phyloP scores from a whole-genome alignment of 768 basidiomycete genomes.

The Russula virescens region DNA sequence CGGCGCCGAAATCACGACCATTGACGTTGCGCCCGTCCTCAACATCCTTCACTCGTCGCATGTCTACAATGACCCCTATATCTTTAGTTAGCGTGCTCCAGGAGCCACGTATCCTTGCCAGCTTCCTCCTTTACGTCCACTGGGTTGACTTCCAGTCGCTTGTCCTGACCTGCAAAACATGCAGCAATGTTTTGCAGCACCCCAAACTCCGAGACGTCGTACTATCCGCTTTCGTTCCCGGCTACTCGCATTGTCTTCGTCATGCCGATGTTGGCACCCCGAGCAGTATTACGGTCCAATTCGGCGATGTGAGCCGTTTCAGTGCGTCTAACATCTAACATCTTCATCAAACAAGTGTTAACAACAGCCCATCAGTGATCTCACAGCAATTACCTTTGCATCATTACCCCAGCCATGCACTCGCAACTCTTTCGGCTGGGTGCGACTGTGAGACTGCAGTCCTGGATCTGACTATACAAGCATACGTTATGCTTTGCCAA shows the following conservation, averaged over 20 bases:
- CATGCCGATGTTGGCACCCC: constrained; percentile 37
- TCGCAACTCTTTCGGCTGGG: constrained; percentile 43
- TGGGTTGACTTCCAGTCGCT: constrained; percentile 42
- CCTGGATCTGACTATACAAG: constrained; percentile 33
- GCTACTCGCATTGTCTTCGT: constrained; percentile 43
- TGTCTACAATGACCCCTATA: constrained; percentile 12
- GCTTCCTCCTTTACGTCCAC: constrained; percentile 30
- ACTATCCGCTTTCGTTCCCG: constrained; percentile 50
- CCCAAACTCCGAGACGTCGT: constrained; percentile 36
- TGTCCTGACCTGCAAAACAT: constrained; percentile 32
- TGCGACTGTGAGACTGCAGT: constrained; percentile 29
- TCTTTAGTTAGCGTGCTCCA: constrained; percentile 30
- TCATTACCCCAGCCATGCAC: constrained; percentile 63
- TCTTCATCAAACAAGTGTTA: neutral
- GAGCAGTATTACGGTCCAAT: constrained; percentile 45
- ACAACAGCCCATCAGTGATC: constrained; percentile 40
- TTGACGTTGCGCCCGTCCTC: neutral
- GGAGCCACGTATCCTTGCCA: constrained; percentile 33
- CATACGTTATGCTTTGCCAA: constrained; percentile 45
- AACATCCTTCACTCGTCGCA: neutral
- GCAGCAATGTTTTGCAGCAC: constrained; percentile 32
- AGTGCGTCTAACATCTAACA: constrained; percentile 41
- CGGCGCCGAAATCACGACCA: neutral
- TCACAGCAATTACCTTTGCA: constrained; percentile 63
- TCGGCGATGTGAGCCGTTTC: constrained; percentile 58